Evolutionary conservation across 352 stramenopile genomes (phyloP).

Genomic region (Globisporangium canariense): DNA sequence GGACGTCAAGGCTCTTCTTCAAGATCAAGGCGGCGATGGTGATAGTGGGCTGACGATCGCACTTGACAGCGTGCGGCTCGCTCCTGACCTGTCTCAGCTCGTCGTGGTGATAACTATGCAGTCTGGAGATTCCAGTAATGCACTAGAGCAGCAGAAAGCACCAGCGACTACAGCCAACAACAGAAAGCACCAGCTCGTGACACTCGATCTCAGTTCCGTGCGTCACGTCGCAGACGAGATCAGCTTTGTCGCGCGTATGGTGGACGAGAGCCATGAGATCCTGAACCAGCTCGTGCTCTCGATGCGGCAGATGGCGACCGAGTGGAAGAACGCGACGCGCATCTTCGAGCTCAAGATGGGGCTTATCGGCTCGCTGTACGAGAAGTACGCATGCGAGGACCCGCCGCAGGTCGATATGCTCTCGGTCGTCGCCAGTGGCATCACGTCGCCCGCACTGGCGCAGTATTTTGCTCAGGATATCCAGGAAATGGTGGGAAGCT

Average conservation of each 20-base stretch:
- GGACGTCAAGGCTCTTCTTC: constrained; percentile 30
- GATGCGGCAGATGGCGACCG: constrained; percentile 38
- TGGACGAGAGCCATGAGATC: constrained; percentile 24
- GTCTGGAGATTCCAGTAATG: too few relatives aligned
- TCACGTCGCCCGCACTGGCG: constrained; percentile 54
- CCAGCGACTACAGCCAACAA: neutral
- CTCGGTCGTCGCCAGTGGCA: constrained; percentile 49
- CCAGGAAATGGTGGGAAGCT: constrained; percentile 57
- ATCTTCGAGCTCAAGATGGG: constrained; percentile 81
- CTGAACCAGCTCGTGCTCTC: constrained; percentile 29
- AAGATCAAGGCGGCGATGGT: constrained; percentile 9
- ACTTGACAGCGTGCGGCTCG: constrained; percentile 34
- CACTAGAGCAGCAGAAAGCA: neutral
- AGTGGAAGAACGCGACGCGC: constrained; percentile 77
- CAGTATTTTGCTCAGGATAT: constrained; percentile 85
- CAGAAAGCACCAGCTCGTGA: constrained; percentile 31
- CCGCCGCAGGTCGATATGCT: constrained; percentile 74
- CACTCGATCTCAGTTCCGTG: constrained; percentile 33
- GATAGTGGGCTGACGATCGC: constrained; percentile 8
- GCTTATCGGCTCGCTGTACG: constrained; percentile 67
- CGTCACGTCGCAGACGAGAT: constrained; percentile 32
- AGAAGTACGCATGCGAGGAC: constrained; percentile 68
- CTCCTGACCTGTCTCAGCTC: constrained; percentile 34
- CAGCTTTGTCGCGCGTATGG: constrained; percentile 24
- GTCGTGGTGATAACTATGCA: constrained; percentile 23